Conservation (phyloP, 139 green algal species). For the Pedinophyceae sp. region DNA sequence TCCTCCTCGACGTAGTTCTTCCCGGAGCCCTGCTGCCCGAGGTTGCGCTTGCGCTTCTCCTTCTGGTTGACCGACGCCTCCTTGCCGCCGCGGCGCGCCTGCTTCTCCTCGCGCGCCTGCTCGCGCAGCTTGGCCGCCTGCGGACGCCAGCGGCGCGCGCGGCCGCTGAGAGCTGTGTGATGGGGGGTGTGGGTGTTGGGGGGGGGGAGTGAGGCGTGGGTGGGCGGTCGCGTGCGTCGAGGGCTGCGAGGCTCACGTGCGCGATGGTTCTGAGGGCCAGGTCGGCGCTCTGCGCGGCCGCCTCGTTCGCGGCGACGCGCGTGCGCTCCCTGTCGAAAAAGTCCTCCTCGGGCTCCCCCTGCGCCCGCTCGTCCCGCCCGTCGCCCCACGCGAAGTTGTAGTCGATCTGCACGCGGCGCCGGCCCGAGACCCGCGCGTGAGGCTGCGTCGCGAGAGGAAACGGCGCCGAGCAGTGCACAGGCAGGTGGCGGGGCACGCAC, state of each 20-base stretch:
- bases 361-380: too few relatives aligned
- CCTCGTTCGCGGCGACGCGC: conserved; percentile 12
- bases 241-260: too few relatives aligned
- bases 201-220: too few relatives aligned
- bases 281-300: conserved; percentile 14
- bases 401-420: conserved; percentile 15
- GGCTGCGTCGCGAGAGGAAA: background rate
- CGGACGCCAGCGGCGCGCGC: too few relatives aligned
- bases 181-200: too few relatives aligned
- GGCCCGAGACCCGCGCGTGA: background rate
- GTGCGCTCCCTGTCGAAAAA: conserved; percentile 25
- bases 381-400: too few relatives aligned
- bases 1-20: conserved; percentile 56
- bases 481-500: conserved; percentile 1
- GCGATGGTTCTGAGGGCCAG: conserved; percentile 12
- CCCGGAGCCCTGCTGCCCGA: conserved; percentile 18
- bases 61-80: conserved; percentile 30
- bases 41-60: conserved; percentile 51
- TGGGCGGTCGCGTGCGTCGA: too few relatives aligned
- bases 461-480: conserved; percentile 1
- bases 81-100: conserved; percentile 11
- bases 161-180: too few relatives aligned
- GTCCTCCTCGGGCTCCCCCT: too few relatives aligned
- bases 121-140: conserved; percentile 15
- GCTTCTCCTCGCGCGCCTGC: conserved; percentile 17